Percentiles rank a stretch among this genome's conserved stretches.
Conservation (phyloP, 495 filamentous ascomycete genomes). For the Bombardia bombarda region DNA sequence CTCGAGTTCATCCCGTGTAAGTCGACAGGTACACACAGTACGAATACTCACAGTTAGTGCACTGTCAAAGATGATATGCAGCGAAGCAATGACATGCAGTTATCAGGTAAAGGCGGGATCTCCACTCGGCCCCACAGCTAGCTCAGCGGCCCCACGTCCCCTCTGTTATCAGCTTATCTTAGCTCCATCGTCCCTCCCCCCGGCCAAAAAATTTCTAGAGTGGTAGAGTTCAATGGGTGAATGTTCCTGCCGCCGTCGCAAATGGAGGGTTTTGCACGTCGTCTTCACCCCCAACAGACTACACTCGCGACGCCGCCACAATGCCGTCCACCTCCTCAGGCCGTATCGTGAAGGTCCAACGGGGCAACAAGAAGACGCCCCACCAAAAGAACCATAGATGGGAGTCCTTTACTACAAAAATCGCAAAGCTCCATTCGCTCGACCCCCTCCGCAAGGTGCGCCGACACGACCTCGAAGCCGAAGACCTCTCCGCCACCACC, state of each 20-base stretch:
- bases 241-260: slow-evolving; percentile 1
- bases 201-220: slow-evolving; percentile 20
- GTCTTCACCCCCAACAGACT: neutral
- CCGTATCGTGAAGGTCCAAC: slow-evolving; percentile 56
- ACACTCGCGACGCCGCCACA: slow-evolving; percentile 14
- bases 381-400: slow-evolving; percentile 78
- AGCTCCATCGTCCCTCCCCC: slow-evolving; percentile 9
- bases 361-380: slow-evolving; percentile 58
- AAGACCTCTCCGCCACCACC: slow-evolving; percentile 55
- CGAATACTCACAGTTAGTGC: no score
- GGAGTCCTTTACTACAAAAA: slow-evolving; percentile 87
- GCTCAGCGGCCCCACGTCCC: slow-evolving; percentile 1
- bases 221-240: neutral
- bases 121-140: no score
- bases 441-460: slow-evolving; percentile 85
- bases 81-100: no score
- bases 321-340: slow-evolving; percentile 53
- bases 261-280: slow-evolving; percentile 3
- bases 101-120: no score
- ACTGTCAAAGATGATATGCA: no score
- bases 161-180: slow-evolving; percentile 28
- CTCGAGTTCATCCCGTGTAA: no score
- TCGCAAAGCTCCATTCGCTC: slow-evolving; percentile 78
- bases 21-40: no score
- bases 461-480: slow-evolving; percentile 69